Conservation (phyloP, 192 early-diverging fungal genomes). For the Mortierella antarctica region DNA sequence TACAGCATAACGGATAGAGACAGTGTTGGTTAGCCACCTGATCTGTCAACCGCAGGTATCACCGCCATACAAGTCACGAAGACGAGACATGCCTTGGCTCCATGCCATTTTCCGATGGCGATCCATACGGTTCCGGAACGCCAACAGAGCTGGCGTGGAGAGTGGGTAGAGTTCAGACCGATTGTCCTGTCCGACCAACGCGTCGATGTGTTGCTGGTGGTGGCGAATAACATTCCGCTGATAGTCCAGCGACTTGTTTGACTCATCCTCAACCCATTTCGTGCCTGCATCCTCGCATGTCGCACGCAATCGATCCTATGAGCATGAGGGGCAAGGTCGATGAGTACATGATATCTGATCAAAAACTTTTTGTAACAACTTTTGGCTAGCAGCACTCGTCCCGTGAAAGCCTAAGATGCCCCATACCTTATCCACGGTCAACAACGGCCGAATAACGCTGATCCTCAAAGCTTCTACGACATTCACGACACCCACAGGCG, state of each 20-base stretch:
- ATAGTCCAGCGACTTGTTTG: slow-evolving; percentile 52
- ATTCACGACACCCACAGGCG: slow-evolving; percentile 46
- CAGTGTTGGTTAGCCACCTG: no score
- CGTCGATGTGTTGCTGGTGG: slow-evolving; percentile 26
- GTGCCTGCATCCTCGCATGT: slow-evolving; percentile 46
- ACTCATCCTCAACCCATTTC: slow-evolving; percentile 53
- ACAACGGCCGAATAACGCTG: slow-evolving; percentile 52
- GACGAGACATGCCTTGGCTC: slow-evolving; percentile 23
- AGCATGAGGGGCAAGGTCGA: neutral
- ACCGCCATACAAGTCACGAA: neutral
- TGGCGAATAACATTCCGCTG: slow-evolving; percentile 56
- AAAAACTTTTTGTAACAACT: slow-evolving; percentile 2
- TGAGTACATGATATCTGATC: neutral
- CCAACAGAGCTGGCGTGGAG: slow-evolving; percentile 36
- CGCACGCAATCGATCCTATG: slow-evolving; percentile 45
- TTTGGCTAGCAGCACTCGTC: neutral
- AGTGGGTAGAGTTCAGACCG: slow-evolving; percentile 18
- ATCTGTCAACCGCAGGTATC: neutral
- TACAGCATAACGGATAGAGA: neutral
- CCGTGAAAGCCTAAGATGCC: neutral
- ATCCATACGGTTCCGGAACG: slow-evolving; percentile 58
- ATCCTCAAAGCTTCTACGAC: slow-evolving; percentile 53
- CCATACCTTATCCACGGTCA: slow-evolving; percentile 54
- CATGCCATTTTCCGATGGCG: slow-evolving; percentile 49
- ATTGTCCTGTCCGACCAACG: neutral